phyloP scores from a whole-genome alignment of 371 early-diverging fungal species.

The Actinomucor elegans region DNA sequence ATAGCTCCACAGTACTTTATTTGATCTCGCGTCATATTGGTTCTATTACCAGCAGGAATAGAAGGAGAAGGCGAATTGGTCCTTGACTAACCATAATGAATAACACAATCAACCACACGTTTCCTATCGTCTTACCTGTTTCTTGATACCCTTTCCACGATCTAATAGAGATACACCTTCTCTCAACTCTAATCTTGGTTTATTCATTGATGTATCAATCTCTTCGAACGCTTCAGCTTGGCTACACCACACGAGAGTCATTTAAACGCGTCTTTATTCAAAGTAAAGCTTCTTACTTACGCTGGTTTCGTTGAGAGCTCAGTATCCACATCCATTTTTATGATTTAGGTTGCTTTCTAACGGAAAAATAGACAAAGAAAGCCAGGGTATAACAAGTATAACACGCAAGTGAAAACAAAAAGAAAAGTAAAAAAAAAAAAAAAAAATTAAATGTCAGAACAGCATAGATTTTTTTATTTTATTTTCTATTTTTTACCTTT shows the following conservation, averaged over 20 bases:
- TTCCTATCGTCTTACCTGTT: slow-evolving; percentile 18
- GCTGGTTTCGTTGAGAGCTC: background rate
- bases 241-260: background rate
- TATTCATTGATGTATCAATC: slow-evolving; percentile 9
- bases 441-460: slow-evolving; percentile 11
- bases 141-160: slow-evolving; percentile 19
- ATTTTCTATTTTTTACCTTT: too few relatives aligned
- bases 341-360: background rate
- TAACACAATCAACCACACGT: background rate
- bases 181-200: slow-evolving; percentile 15
- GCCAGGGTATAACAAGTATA: slow-evolving; percentile 6
- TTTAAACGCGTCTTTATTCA: background rate
- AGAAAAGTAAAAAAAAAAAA: slow-evolving; percentile 1
- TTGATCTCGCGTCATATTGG: slow-evolving; percentile 76
- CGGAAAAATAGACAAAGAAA: slow-evolving; percentile 6
- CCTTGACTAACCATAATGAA: slow-evolving; percentile 13
- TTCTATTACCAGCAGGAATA: slow-evolving; percentile 15
- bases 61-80: slow-evolving; percentile 30
- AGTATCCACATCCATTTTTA: slow-evolving; percentile 7
- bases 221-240: slow-evolving; percentile 22
- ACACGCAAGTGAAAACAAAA: background rate
- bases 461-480: background rate
- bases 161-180: slow-evolving; percentile 20
- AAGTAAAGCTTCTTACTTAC: background rate
- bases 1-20: slow-evolving; percentile 77